A percentile compares a stretch with the other conserved stretches of the same genome.
These are phyloP conservation scores for Chloroidium sp. DNA, from an alignment of 163 green algal species.

Conservation along the genomic window DNA sequence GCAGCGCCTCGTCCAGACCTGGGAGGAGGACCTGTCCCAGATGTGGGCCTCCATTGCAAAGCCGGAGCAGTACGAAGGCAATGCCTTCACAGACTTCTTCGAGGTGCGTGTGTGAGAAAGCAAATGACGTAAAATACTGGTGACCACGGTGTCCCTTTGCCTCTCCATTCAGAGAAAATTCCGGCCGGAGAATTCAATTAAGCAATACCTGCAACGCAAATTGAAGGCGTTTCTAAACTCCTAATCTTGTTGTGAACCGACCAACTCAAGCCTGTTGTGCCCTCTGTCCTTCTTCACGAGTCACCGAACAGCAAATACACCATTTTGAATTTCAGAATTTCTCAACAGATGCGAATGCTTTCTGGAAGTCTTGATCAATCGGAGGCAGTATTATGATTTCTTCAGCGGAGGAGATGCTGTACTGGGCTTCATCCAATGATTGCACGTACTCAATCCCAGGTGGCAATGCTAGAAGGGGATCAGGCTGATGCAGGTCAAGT, in stretches of 20 bases:
- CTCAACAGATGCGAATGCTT: too few species aligned
- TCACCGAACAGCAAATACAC: too few species aligned
- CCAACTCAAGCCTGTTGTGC: too few species aligned
- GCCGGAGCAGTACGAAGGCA: constrained; percentile 60
- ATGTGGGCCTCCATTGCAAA: constrained; percentile 92
- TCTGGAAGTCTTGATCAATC: too few species aligned
- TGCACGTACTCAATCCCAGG: background rate
- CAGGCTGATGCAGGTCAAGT: constrained; percentile 58
- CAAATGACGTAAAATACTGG: background rate
- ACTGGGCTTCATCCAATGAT: background rate
- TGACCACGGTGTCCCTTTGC: too few species aligned
- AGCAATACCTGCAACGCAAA: too few species aligned
- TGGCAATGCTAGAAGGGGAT: background rate
- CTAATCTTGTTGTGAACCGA: too few species aligned
- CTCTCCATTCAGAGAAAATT: too few species aligned
- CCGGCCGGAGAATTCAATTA: too few species aligned
- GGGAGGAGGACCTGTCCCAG: constrained; percentile 69
- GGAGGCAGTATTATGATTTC: background rate
- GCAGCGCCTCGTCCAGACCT: constrained; percentile 62
- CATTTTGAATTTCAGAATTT: too few species aligned
- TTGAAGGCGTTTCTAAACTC: too few species aligned
- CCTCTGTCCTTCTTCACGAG: too few species aligned
- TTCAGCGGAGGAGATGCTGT: background rate
- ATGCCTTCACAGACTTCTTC: constrained; percentile 83
- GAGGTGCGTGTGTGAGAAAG: constrained; percentile 38